Evolutionary conservation across 1,139 yeast genomes (phyloP), one percentile per base, ranked within the genome.

Genomic region (Yamadazyma atmosphaerica): DNA sequence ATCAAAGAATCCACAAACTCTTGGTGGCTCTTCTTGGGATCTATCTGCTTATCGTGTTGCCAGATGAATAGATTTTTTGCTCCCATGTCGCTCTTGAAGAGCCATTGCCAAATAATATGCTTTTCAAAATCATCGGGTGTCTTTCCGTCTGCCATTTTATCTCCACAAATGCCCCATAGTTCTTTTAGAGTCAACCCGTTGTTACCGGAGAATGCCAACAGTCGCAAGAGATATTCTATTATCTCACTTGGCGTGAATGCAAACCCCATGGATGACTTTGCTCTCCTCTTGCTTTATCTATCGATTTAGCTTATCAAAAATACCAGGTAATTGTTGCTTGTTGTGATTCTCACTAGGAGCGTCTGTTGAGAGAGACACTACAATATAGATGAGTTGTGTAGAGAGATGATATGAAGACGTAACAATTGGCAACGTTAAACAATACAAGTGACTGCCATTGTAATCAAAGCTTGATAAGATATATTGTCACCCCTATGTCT

Each of bases 61-160:
- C 53, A 49, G 17, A 49, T 29, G 25, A 42, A 40, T n/a, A 45
- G 22, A 12, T 36, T 30, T 14, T 49, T 56, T 2, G 29, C 27
- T 17, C 34, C 36, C 16, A 33, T 15, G 13, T 52, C 47, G 25
- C 50, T 49, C 42, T 58, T 61, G 40, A 67, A 67, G 18, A 68
- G 37, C 74, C 74, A 68, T 42, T 61, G 63, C 74, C 74, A 68
- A 13, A 68, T 57, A 5, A 61, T 54, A 44, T 59, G 63, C 45
- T 66, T 67, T 41, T 63, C 68, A 48, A 66, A 68, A 4, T 47
- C 47, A 50, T 68, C 73, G 7, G 26, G 26, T 6, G 11, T 4
- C 10, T 66, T 32, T 18, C 40, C 39, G 2, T 40, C 36, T 47
- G 49, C 55, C 31, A 63, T 45, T 39, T 55, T 59, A 1, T 33